phyloP scores from a whole-genome alignment of 768 basidiomycete species.

The Neoboletus brunneissimus region DNA sequence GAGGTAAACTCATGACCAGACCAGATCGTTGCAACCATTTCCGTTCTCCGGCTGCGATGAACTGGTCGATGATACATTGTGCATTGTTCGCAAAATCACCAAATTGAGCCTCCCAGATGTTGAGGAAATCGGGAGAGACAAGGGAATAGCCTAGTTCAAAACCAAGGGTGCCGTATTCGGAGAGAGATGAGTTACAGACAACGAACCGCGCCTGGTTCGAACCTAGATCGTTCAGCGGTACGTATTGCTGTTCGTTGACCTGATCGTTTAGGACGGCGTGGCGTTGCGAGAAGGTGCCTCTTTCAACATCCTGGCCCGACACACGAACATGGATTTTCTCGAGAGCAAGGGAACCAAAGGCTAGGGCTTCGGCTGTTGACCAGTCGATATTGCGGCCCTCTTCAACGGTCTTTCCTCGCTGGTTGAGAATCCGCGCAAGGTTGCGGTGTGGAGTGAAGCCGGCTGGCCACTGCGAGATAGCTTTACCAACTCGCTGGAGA shows the following conservation, averaged over 20 bases:
- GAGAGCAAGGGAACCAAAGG: slow-evolving; percentile 88
- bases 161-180: slow-evolving; percentile 91
- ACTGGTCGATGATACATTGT: slow-evolving; percentile 98
- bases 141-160: slow-evolving; percentile 99
- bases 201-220: slow-evolving; percentile 89
- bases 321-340: slow-evolving; percentile 94
- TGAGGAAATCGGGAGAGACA: slow-evolving; percentile 88
- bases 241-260: slow-evolving; percentile 83
- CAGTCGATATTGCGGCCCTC: slow-evolving; percentile 94
- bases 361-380: slow-evolving; percentile 97
- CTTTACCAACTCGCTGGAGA: slow-evolving; percentile 81
- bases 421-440: slow-evolving; percentile 85
- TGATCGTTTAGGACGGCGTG: slow-evolving; percentile 98
- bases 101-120: slow-evolving; percentile 99
- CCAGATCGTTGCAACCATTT: slow-evolving; percentile 97
- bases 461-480: slow-evolving; percentile 80
- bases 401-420: slow-evolving; percentile 86
- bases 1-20: slow-evolving; percentile 83
- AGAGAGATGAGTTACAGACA: slow-evolving; percentile 94
- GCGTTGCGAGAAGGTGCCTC: slow-evolving; percentile 98
- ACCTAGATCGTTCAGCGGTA: slow-evolving; percentile 86
- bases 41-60: slow-evolving; percentile 94
- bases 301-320: slow-evolving; percentile 97
- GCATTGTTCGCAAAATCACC: slow-evolving; percentile 98
- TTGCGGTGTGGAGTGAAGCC: slow-evolving; percentile 90